Percentiles rank a stretch among this genome's conserved stretches.
These are phyloP conservation scores for Tuber aestivum DNA, from an alignment of 495 filamentous ascomycete genomes.

Conservation along the genomic window DNA sequence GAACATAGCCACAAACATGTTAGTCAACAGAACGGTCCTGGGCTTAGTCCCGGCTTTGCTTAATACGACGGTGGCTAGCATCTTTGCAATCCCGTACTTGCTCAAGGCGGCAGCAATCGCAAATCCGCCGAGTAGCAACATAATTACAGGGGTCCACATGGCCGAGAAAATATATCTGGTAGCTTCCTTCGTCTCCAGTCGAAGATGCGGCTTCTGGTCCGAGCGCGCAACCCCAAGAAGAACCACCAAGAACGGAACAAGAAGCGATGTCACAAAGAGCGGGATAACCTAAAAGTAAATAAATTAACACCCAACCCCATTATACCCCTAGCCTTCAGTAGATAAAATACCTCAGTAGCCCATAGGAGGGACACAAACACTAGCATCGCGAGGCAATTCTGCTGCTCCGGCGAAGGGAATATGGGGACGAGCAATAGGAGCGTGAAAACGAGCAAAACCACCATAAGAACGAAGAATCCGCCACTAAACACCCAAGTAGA, in stretches of 20 bases:
- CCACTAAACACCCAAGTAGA: constrained; percentile 78
- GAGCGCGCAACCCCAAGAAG: constrained; percentile 75
- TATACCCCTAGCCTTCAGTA: neutral
- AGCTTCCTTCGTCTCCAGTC: constrained; percentile 67
- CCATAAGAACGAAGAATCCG: constrained; percentile 69
- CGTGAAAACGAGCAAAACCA: constrained; percentile 65
- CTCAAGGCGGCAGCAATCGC: constrained; percentile 91
- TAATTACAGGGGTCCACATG: constrained; percentile 99
- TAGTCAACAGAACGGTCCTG: constrained; percentile 77
- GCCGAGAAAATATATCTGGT: constrained; percentile 77
- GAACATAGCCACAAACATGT: constrained; percentile 98
- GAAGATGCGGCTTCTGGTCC: constrained; percentile 60
- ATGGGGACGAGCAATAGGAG: constrained; percentile 66
- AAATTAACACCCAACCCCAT: constrained; percentile 2
- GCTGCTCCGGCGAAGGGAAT: constrained; percentile 78
- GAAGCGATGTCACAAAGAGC: constrained; percentile 89
- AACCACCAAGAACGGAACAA: constrained; percentile 90
- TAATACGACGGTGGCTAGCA: constrained; percentile 93
- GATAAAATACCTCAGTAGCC: constrained; percentile 76
- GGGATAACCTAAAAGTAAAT: constrained; percentile 67
- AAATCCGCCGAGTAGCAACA: constrained; percentile 94
- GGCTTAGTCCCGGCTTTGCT: constrained; percentile 92
- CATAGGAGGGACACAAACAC: constrained; percentile 90
- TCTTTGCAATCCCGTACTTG: constrained; percentile 95
- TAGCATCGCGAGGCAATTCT: constrained; percentile 91